Evolutionary conservation across 2,329 filamentous ascomycete species (phyloP), one percentile per base, ranked within the genome.

Genomic region (Trichoderma sp.): DNA sequence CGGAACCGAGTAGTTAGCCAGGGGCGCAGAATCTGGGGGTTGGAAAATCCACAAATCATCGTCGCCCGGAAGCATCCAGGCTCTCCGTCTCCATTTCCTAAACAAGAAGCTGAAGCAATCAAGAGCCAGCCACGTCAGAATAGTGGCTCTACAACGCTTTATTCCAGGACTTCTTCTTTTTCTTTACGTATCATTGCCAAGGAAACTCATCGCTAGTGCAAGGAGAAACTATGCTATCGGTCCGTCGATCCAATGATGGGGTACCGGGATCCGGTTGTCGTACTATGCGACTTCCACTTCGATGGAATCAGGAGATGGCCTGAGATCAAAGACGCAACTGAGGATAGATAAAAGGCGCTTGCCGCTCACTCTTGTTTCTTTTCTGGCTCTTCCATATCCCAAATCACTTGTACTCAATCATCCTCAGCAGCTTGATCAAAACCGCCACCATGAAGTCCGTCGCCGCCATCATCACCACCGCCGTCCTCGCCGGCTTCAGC

Each of bases 361-460:
- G 20, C 47, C 47, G n/a, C 47, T 53, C 47, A 0, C 4, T 23
- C 20, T 12, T 50, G 43, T 3, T 53, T 53, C 47, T 53, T 53
- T 53, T 53, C 47, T 23, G 47, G 6, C 5, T 53, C 47, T 23
- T 53, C 11, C 11, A 12, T 50, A 6, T 53, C 50, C 8, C n/a
- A 55, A n/a, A 11, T 53, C 47, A 53, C 11, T 20, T 53, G 47
- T 53, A 53, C n/a, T 53, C 47, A 23, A n/a, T 7, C 15, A 34
- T 59, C 5, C 17, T 23, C 43, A 30, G 6, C 12, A 59, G n/a
- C 5, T 34, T 20, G 17, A n/a, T 11, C 17, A 59, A 59, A 20
- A 20, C 6, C 30, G 57, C 30, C 57, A 59, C 11, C 9, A 76
- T 75, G 72, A 74, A 62, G 72, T 75, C 20, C 47, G 72, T 71